Percentiles rank a stretch among this genome's conserved stretches.
Evolutionary conservation across 352 stramenopile genomes (phyloP).

Genomic region (Phytopythium litorale): DNA sequence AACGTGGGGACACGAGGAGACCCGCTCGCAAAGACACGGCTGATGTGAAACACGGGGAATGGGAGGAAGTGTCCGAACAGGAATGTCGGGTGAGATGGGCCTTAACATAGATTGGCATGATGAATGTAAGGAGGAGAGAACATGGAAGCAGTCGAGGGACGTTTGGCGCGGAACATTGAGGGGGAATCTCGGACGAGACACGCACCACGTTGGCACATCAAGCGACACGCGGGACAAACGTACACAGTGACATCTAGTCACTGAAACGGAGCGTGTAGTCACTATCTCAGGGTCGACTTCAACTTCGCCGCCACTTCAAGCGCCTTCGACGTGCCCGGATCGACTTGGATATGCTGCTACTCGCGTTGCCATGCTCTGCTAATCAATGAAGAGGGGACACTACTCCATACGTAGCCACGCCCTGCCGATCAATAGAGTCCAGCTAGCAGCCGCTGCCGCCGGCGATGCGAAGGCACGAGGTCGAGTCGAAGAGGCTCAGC

Average conservation of each 20-base stretch:
- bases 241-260: not conserved
- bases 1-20: not conserved
- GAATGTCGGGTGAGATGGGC: not conserved
- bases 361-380: no score
- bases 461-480: conserved; percentile 44
- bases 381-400: no score
- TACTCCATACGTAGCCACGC: no score
- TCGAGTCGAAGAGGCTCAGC: conserved; percentile 45
- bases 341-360: no score
- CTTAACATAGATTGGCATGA: not conserved
- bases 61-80: not conserved
- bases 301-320: no score
- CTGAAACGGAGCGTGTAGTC: not conserved
- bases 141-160: not conserved
- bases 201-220: not conserved
- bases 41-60: not conserved
- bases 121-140: not conserved
- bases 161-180: not conserved
- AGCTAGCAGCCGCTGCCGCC: conserved; percentile 37
- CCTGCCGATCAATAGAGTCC: not conserved
- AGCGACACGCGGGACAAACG: not conserved
- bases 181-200: not conserved
- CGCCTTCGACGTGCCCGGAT: no score
- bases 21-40: not conserved
- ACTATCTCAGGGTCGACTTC: not conserved